Evolutionary conservation across 129 eudicot genomes (phyloP), one percentile per base, ranked within the genome.

Genomic region (Heracleum sosnowskyi): DNA sequence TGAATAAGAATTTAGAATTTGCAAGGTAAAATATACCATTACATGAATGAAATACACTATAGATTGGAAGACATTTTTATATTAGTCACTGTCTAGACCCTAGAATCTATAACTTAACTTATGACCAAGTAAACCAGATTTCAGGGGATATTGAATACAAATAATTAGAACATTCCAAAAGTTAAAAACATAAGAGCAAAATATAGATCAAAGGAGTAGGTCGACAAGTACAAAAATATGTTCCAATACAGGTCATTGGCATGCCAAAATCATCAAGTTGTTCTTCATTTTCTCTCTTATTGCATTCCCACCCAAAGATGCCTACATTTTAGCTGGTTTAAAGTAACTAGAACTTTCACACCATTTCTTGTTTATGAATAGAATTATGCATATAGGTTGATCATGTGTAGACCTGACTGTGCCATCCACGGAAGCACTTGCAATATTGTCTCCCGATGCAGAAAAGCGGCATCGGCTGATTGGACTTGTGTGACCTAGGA

Each of bases 351-450:
- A 51, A 62, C 41, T 33, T 68, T 15, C 24, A 63, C 29, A 24
- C 18, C 37, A 15, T 64, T 31, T 66, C 45, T 35, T 69, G 45
- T 69, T 33, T 16, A 69, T 16, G 40, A 20, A 34, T 7, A 69
- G 28, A 69, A 0, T 37, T 69, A 34, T 36, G 45, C 11, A 13
- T 42, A 22, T 77, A 55, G 72, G 60, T 74, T 31, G 37, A 42
- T 35, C 42, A 31, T 7, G 12, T 11, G 78, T 31, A 57, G 82
- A 92, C 99, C 99, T 90, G 82, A 95, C 99, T 75, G 99, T 90
- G 81, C 99, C 99, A 88, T 95, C 99, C 53, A 82, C 76, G 81
- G 99, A 95, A 86, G 99, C 97, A 86, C 99, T 95, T 62, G 99
- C 99, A 80, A 95, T 92, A 88, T 91, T 95, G 81, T 95, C 90